A percentile compares a stretch with the other conserved stretches of the same genome.
These are phyloP conservation scores for Didymella sp. DNA, from an alignment of 2,329 filamentous ascomycete genomes.

Conservation along the genomic window DNA sequence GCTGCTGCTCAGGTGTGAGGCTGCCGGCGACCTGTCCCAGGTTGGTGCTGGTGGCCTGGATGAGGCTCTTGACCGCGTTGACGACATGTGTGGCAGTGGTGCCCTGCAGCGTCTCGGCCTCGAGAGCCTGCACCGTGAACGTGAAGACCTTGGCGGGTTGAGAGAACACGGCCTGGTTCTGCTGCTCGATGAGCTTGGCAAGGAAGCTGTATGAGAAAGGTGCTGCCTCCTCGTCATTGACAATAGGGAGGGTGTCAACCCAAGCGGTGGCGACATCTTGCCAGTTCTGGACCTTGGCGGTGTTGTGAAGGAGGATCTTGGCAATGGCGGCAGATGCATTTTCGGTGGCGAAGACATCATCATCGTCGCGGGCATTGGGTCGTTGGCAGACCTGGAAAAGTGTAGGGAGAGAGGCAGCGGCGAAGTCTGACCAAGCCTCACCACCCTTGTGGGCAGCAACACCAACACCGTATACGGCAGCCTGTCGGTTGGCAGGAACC, in stretches of 20 bases:
- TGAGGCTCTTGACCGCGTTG: slow-evolving; percentile 76
- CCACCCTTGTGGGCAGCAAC: slow-evolving; percentile 95
- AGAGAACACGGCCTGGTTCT: slow-evolving; percentile 79
- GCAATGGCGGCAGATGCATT: slow-evolving; percentile 96
- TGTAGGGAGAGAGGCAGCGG: slow-evolving; percentile 77
- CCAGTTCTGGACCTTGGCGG: slow-evolving; percentile 74
- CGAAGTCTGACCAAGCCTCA: slow-evolving; percentile 83
- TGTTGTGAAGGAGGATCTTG: slow-evolving; percentile 93
- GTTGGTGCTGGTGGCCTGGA: slow-evolving; percentile 76
- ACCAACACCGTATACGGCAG: slow-evolving; percentile 93
- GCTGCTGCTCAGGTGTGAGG: slow-evolving; percentile 80
- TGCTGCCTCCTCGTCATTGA: slow-evolving; percentile 95
- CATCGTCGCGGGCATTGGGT: slow-evolving; percentile 82
- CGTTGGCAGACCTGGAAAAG: slow-evolving; percentile 86
- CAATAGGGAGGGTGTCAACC: slow-evolving; percentile 88
- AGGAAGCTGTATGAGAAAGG: slow-evolving; percentile 95
- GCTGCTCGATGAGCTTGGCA: slow-evolving; percentile 90
- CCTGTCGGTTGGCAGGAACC: slow-evolving; percentile 91
- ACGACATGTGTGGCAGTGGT: slow-evolving; percentile 81
- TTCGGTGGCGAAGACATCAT: slow-evolving; percentile 96
- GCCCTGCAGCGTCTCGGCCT: slow-evolving; percentile 87
- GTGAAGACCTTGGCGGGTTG: slow-evolving; percentile 84
- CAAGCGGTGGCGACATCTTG: slow-evolving; percentile 82
- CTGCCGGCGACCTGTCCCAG: slow-evolving; percentile 76
- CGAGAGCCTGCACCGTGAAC: slow-evolving; percentile 85